Base-by-base conservation (phyloP, 2,329 filamentous ascomycete species). In the Hypoxylon sp. region DNA sequence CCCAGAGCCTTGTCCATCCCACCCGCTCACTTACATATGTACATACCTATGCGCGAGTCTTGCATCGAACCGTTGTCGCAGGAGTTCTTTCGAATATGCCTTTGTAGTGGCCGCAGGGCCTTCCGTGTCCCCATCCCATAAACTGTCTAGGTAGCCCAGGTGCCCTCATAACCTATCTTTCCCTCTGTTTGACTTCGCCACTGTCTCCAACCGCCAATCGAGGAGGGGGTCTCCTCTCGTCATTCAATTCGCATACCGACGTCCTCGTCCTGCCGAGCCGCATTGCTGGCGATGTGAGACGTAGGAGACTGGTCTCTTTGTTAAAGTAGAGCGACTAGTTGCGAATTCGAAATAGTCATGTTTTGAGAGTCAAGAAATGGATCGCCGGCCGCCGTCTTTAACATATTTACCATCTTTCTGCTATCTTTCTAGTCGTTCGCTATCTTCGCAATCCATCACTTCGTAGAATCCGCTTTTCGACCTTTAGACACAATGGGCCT, bases 281-380 rank as follows among this genome's bases (percentile, higher is more conserved):
- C 74, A 75, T 77, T 76, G 74, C 74, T 73, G 72, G 74, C 74
- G 70, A 76, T 76, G 75, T 73, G 61, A 67, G 70, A 72, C 73
- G 67, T 65, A 69, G 70, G 69, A 70, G 67, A 71, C 61, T 72
- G 66, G 62, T 72, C 66, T 68, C 68, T 69, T 68, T 63, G 45
- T 62, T 65, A 61, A 57, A 67, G 64, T 67, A 67, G 67, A 61
- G 63, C 64, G 68, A 56, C 64, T 61, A 64, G 61, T 38, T 57
- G 54, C 54, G 32, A 55, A 50, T 51, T 64, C 42, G 61, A 59
- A 58, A 51, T 65, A 40, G 30, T 28, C 24, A 54, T 40, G 32
- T 61, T 58, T 30, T 55, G 45, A 51, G 33, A 57, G 60, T 69
- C 58, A 64, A 68, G 67, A 69, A 59, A 75, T 74, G 74, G 73